phyloP scores from a whole-genome alignment of 2,329 filamentous ascomycete genomes.

The Ophiostoma tasmaniense region DNA sequence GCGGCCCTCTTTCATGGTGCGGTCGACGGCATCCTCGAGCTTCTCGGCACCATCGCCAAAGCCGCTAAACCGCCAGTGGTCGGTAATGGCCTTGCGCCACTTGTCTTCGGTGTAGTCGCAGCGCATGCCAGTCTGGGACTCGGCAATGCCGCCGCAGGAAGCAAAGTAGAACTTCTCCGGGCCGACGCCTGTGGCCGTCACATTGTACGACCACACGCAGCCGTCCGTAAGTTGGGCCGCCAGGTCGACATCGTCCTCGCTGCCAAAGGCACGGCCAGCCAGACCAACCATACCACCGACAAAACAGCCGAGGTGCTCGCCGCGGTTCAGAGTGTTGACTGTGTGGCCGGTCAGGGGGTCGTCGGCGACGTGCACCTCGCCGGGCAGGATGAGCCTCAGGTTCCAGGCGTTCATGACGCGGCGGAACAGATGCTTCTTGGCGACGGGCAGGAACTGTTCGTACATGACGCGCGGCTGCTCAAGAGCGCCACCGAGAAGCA shows the following conservation, averaged over 20 bases:
- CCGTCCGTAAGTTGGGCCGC: slow-evolving; percentile 53
- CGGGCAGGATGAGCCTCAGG: slow-evolving; percentile 40
- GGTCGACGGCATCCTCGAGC: slow-evolving; percentile 27
- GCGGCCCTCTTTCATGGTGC: slow-evolving; percentile 34
- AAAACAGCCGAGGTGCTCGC: slow-evolving; percentile 55
- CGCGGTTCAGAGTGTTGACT: slow-evolving; percentile 27
- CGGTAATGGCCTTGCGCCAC: slow-evolving; percentile 23
- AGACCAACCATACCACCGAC: slow-evolving; percentile 58
- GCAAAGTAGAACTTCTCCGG: slow-evolving; percentile 51
- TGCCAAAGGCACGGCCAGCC: slow-evolving; percentile 49
- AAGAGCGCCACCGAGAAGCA: slow-evolving; percentile 56
- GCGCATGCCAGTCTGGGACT: slow-evolving; percentile 21
- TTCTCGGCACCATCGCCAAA: slow-evolving; percentile 10
- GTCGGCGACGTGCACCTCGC: slow-evolving; percentile 32
- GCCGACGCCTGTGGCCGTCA: slow-evolving; percentile 49
- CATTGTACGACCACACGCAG: slow-evolving; percentile 56
- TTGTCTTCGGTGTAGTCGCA: slow-evolving; percentile 23
- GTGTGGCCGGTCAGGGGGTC: slow-evolving; percentile 21
- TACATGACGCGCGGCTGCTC: slow-evolving; percentile 31
- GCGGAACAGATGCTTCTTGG: slow-evolving; percentile 35
- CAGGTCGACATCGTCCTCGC: slow-evolving; percentile 45
- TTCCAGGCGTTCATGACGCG: slow-evolving; percentile 31
- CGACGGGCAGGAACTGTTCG: slow-evolving; percentile 25
- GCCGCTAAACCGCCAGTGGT: slow-evolving; percentile 16
- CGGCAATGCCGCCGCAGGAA: slow-evolving; percentile 26